A percentile compares a stretch with the other conserved stretches of the same genome.
Evolutionary conservation across 495 filamentous ascomycete species (phyloP).

Genomic region (Chaetomium tenue): DNA sequence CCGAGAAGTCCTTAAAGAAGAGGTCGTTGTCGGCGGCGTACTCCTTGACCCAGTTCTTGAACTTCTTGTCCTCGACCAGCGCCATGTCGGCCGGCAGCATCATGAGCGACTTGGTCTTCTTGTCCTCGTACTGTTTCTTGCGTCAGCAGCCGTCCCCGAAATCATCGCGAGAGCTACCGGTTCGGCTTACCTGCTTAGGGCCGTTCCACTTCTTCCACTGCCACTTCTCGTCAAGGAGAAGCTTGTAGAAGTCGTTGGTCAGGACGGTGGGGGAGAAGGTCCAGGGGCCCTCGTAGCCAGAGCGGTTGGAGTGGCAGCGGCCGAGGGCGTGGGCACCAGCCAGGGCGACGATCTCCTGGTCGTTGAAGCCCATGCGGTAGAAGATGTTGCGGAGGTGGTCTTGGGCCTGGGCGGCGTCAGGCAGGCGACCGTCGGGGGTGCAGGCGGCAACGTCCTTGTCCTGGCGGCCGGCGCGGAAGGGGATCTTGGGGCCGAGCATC

Average conservation of each 20-base stretch:
- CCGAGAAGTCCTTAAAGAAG: conserved; percentile 92
- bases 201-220: conserved; percentile 90
- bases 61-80: conserved; percentile 82
- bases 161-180: not conserved
- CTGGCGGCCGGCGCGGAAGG: conserved; percentile 83
- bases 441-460: conserved; percentile 83
- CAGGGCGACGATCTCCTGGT: conserved; percentile 93
- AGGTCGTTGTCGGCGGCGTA: conserved; percentile 88
- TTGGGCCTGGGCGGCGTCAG: conserved; percentile 77
- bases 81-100: conserved; percentile 95
- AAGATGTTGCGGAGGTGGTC: conserved; percentile 90
- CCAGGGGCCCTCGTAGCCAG: conserved; percentile 91
- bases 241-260: conserved; percentile 90
- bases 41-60: conserved; percentile 78
- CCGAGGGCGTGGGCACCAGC: conserved; percentile 89
- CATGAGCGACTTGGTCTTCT: conserved; percentile 82
- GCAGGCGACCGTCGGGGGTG: conserved; percentile 94
- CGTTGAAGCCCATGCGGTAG: conserved; percentile 96
- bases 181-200: conserved; percentile 53
- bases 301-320: conserved; percentile 85
- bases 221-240: conserved; percentile 93
- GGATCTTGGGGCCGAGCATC: conserved; percentile 84
- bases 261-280: conserved; percentile 92
- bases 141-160: conserved; percentile 1
- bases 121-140: conserved; percentile 69